A percentile compares a stretch with the other conserved stretches of the same genome.
Evolutionary conservation across 257 asterid species (phyloP).

Genomic region (Solanum appendiculatum): DNA sequence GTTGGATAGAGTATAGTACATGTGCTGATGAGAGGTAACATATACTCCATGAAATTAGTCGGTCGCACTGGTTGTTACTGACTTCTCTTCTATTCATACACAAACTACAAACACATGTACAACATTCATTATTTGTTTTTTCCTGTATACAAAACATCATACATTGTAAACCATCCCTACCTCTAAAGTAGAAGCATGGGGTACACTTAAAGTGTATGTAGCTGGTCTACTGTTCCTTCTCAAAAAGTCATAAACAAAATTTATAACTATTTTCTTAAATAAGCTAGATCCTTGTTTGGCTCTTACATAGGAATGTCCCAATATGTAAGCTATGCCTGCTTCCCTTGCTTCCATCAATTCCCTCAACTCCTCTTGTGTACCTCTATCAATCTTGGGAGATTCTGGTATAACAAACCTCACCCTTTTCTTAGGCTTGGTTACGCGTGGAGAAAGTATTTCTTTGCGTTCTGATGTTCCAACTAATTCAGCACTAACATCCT

Average conservation of each 20-base stretch:
- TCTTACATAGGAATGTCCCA: slow-evolving; percentile 78
- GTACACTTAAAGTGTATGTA: slow-evolving; percentile 44
- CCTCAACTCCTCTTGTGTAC: slow-evolving; percentile 42
- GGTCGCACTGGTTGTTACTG: background rate
- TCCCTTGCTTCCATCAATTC: slow-evolving; percentile 88
- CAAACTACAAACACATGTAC: slow-evolving; percentile 2
- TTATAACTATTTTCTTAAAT: slow-evolving; percentile 58
- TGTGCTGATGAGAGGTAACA: background rate
- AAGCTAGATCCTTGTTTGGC: slow-evolving; percentile 80
- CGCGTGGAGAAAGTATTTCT: slow-evolving; percentile 30
- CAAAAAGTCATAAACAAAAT: slow-evolving; percentile 74
- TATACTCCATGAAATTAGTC: background rate
- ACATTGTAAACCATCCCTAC: slow-evolving; percentile 91
- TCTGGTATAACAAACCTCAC: slow-evolving; percentile 77
- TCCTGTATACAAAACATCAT: slow-evolving; percentile 22
- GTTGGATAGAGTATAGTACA: background rate
- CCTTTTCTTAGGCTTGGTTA: slow-evolving; percentile 30
- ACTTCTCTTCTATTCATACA: slow-evolving; percentile 3
- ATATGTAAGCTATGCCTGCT: slow-evolving; percentile 69
- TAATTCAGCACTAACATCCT: background rate
- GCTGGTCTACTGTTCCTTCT: slow-evolving; percentile 78
- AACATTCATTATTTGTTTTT: background rate
- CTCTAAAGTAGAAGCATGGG: slow-evolving; percentile 88
- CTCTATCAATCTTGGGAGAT: slow-evolving; percentile 39
- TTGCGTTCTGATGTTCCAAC: slow-evolving; percentile 40